Base-by-base conservation (phyloP, 768 basidiomycete genomes). In the Dacryopinax primogenitus region DNA sequence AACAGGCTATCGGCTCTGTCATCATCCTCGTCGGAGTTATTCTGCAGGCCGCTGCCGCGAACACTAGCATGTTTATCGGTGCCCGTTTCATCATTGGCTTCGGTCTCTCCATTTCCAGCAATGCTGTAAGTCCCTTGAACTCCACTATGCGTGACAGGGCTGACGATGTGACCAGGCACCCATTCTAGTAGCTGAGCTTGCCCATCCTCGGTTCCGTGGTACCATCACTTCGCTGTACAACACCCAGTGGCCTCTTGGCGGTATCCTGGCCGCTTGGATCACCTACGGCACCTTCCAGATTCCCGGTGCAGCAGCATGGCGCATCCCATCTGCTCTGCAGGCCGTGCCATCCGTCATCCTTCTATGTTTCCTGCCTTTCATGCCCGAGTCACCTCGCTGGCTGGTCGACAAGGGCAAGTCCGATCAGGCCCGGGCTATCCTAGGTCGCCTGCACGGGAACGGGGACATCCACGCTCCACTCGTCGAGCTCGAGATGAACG, bases 351-450 rank as follows among this genome's bases (percentile, higher is more conserved):
- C 32, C n/a, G 18, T 36, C 33, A 36, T 32, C 47, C 21, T 65
- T 23, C 1, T 65, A 4, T 18, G 11, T 26, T 58, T 51, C 47
- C 34, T 65, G n/a, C 64, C 64, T 16, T 65, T 65, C 47, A 28
- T 65, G 23, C 30, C 33, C 28, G 64, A 65, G 47, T 65, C 64
- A 2, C 64, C 64, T 2, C 45, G 64, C n/a, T 65, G 64, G 64
- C 36, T 35, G 13, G 45, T 36, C 33, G 23, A 33, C n/a, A 58
- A 65, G 33, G 64, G 47, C 45, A 51, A 37, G 33, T 6, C 23
- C 1, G 64, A 65, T 28, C n/a, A 61, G 28, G 64, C 47, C 2
- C 64, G 51, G 11, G 51, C 11, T 23, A 58, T 58, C 30, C 51
- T 58, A 7, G 51, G 51, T 3, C 51, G 51, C 4, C 51, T 58